These are phyloP conservation scores for Biscogniauxia marginata DNA, from an alignment of 2,329 filamentous ascomycete species.

Conservation along the genomic window DNA sequence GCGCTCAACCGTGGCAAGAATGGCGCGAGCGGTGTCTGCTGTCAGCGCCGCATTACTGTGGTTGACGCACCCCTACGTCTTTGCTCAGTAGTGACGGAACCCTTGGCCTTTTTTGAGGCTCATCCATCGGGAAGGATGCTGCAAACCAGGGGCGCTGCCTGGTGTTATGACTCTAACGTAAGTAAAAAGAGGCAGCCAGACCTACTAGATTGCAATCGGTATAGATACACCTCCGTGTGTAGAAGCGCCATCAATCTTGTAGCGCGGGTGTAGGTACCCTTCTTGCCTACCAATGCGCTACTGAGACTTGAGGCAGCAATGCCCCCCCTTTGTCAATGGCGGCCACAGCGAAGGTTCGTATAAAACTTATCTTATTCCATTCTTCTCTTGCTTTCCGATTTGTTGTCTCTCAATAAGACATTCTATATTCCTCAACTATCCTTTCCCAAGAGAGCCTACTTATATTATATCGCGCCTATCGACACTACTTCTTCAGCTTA, in stretches of 20 bases:
- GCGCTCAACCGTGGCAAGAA: neutral
- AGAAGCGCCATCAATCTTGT: constrained; percentile 12
- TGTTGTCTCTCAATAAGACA: neutral
- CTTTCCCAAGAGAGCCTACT: neutral
- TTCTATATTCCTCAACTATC: neutral
- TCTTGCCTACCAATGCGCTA: neutral
- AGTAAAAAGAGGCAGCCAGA: constrained; percentile 17
- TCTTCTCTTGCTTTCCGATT: constrained; percentile 1
- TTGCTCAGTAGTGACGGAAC: constrained; percentile 9
- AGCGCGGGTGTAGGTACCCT: constrained; percentile 11
- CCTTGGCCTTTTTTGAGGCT: constrained; percentile 16
- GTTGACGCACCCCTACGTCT: neutral
- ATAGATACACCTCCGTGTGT: constrained; percentile 13
- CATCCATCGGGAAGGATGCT: constrained; percentile 19
- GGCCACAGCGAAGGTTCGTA: constrained; percentile 6
- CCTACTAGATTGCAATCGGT: constrained; percentile 12
- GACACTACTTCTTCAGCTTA: neutral
- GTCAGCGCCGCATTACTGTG: neutral
- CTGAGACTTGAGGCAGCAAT: constrained; percentile 20
- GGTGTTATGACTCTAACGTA: constrained; percentile 17
- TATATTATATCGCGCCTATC: constrained; percentile 5
- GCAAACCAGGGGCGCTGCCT: constrained; percentile 18
- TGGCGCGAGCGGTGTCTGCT: neutral
- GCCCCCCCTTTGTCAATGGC: constrained; percentile 13
- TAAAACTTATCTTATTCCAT: constrained; percentile 12